Base-by-base conservation (phyloP, 164 flowering plant genomes). In the Magnolia changhungtana region DNA sequence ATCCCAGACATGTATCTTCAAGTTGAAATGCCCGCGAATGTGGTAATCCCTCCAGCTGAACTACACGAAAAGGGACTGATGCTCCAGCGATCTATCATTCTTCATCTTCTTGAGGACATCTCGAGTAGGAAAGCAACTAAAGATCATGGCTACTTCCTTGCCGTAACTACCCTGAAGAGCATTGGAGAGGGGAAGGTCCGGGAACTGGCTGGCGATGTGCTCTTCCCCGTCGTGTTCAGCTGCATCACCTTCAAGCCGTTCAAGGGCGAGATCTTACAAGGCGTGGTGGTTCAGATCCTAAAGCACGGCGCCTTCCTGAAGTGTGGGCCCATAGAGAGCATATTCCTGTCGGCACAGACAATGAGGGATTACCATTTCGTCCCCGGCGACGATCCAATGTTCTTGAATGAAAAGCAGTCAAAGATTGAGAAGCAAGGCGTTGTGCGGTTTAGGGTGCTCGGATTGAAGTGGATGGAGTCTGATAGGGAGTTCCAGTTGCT, bases 291-390 rank as follows among this genome's bases (percentile, higher is more conserved):
- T 87, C 85, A 74, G 76, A 81, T 93, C 1, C 64, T 89, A 78
- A 93, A 90, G 82, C 93, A 85, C 49, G 97, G 97, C 3, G 91
- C 89, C 9, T 85, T 95, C 80, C 45, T 92, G 78, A 86, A 80
- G 67, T 88, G 90, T 74, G 97, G 98, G 2, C 97, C 98, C 2
- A 61, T 88, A 0, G 90, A 90, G 24, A 87, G 85, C 20, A 69
- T 88, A 0, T 91, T 83, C 69, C 88, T 93, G 49, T 85, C 97
- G 0, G 64, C 77, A 31, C 74, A 63, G n/a, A 89, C 88, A 69
- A 91, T 95, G 96, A 77, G 81, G 0, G 94, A 82, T 55, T 95
- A 87, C 78, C 72, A 67, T 0, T 87, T 81, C 74, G 84, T 90
- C 0, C 89, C 84, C 7, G 97, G 90, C 7, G 98, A 92, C 69